Base-by-base conservation (phyloP, 495 filamentous ascomycete genomes). In the Tuber microsphaerosporum region DNA sequence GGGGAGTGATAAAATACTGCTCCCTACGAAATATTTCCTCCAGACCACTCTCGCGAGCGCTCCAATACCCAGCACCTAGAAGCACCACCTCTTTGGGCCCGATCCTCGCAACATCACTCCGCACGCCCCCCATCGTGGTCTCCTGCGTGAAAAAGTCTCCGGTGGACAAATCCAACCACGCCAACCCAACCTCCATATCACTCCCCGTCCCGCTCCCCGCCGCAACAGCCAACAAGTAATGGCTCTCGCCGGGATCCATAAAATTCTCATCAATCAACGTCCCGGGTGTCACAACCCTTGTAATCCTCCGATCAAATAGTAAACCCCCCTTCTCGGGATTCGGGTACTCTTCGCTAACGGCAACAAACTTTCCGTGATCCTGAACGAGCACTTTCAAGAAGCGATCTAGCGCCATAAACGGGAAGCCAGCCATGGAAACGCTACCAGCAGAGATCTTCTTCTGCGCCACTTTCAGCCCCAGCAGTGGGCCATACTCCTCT, bases 251-350 rank as follows among this genome's bases (percentile, higher is more conserved):
- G 0, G 93, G 91, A 80, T 97, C 92, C 86, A 98, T 92, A 83
- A 97, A 98, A 77, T 94, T 93, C 84, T 99, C 96, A 83, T 99
- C 95, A 79, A 98, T 97, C 68, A 98, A 84, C 1, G 95, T 99
- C 14, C 95, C 95, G 0, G 96, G 94, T 0, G 95, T 97, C 82
- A 99, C 88, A 73, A 97, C 90, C 61, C 95, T 90, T 65, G 92
- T 88, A 22, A 99, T 92, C 76, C 86, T 89, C 65, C 95, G 90
- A 81, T 94, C 92, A 81, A 94, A 96, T 83, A 92, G 84, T 71
- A 96, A 85, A 3, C 92, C 92, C 10, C 92, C 92, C 85, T 84
- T 89, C 92, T 56, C 87, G 86, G 48, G 90, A 87, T 65, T 91
- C 0, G 90, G 88, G 78, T 96, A 94, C 81, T 99, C 95, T 83